phyloP scores from a whole-genome alignment of 352 stramenopile species.

The Pythium guiyangense region DNA sequence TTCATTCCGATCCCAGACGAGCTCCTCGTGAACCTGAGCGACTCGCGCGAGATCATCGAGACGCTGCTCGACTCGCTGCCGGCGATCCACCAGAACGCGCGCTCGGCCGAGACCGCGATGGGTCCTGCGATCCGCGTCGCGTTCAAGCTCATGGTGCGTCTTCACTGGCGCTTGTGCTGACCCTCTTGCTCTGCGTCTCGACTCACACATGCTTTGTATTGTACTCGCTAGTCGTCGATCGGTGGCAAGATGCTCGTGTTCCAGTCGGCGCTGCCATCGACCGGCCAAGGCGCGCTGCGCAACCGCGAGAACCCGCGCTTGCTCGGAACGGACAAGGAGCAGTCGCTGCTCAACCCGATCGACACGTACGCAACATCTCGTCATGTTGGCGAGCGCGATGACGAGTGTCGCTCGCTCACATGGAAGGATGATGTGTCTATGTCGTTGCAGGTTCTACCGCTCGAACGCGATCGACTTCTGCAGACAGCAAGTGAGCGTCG shows the following conservation, averaged over 20 bases:
- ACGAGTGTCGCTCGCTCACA: background rate
- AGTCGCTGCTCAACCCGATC: constrained; percentile 87
- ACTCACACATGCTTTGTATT: constrained; percentile 10
- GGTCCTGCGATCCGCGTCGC: constrained; percentile 92
- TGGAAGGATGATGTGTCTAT: background rate
- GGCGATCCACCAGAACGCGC: constrained; percentile 81
- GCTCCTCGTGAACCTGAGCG: constrained; percentile 96
- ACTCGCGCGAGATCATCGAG: constrained; percentile 93
- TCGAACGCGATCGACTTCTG: constrained; percentile 96
- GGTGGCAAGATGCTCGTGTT: constrained; percentile 89
- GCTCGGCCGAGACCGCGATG: constrained; percentile 72
- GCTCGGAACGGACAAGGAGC: constrained; percentile 85
- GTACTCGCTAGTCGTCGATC: constrained; percentile 53
- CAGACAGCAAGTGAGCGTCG: constrained; percentile 98
- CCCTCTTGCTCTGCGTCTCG: constrained; percentile 52
- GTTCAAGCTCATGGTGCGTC: constrained; percentile 96
- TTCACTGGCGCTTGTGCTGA: too few relatives aligned
- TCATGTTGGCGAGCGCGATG: too few relatives aligned
- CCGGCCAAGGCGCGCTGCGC: constrained; percentile 68
- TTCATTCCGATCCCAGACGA: constrained; percentile 94
- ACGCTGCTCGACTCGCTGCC: constrained; percentile 95
- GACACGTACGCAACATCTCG: constrained; percentile 47
- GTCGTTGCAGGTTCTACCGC: constrained; percentile 76
- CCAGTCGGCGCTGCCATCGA: constrained; percentile 78
- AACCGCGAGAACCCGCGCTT: constrained; percentile 82